These are phyloP conservation scores for Glycine soja DNA, from an alignment of 306 rosid genomes.

Conservation along the genomic window DNA sequence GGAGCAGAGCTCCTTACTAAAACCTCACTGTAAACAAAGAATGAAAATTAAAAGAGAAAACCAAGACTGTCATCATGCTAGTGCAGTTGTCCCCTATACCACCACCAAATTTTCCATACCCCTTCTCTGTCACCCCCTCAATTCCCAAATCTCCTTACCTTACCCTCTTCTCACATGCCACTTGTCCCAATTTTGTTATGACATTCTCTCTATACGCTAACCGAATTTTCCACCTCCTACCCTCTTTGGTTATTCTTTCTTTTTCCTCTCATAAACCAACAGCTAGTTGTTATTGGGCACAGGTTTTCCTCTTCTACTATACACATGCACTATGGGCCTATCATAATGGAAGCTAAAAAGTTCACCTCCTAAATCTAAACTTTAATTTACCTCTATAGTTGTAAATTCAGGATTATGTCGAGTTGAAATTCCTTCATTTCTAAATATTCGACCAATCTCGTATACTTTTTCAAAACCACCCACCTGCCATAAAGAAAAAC, in stretches of 20 bases:
- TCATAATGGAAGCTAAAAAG: conserved; percentile 25
- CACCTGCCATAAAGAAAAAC: conserved; percentile 64
- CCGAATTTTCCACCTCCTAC: background rate
- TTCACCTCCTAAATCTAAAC: background rate
- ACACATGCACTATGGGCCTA: background rate
- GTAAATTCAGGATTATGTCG: conserved; percentile 99
- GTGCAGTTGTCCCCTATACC: background rate
- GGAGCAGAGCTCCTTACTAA: conserved; percentile 19
- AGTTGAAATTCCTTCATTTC: conserved; percentile 98
- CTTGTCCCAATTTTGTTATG: background rate
- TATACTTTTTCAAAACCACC: conserved; percentile 97
- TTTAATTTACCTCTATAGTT: conserved; percentile 81
- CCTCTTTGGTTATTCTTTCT: background rate
- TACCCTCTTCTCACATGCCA: background rate
- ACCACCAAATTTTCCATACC: background rate
- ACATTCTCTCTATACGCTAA: background rate
- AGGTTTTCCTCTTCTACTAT: background rate
- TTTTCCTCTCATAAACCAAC: conserved; percentile 28
- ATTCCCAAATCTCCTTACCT: background rate
- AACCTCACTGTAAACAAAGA: background rate
- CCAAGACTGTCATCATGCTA: background rate
- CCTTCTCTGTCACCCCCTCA: too few species aligned
- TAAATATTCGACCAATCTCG: conserved; percentile 95
- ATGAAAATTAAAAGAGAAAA: background rate
- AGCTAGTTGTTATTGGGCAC: background rate